phyloP scores from a whole-genome alignment of 139 green algal genomes.

The Ulvella scutata region DNA sequence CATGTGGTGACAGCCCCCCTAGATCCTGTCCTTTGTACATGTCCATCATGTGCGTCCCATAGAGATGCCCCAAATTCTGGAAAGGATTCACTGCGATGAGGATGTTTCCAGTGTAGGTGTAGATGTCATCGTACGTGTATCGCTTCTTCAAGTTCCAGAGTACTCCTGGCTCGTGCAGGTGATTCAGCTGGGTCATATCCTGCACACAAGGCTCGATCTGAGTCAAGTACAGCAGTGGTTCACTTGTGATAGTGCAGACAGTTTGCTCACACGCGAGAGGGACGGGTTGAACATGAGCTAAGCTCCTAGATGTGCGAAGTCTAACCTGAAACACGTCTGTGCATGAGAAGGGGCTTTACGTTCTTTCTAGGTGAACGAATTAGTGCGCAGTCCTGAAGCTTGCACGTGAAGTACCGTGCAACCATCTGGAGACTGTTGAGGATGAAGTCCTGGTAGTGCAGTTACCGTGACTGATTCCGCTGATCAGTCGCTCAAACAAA shows the following conservation, averaged over 20 bases:
- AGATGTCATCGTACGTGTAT: slow-evolving; percentile 82
- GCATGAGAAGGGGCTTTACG: background rate
- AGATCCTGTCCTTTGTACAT: slow-evolving; percentile 64
- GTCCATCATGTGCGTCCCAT: slow-evolving; percentile 85
- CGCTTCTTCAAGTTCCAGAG: slow-evolving; percentile 70
- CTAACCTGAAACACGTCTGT: background rate
- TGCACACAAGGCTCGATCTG: slow-evolving; percentile 15
- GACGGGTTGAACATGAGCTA: background rate
- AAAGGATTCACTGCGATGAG: slow-evolving; percentile 92
- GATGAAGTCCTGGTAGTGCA: no score
- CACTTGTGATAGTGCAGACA: background rate
- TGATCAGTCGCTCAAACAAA: no score
- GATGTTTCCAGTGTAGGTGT: slow-evolving; percentile 86
- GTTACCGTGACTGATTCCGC: no score
- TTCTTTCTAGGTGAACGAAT: background rate
- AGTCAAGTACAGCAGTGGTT: background rate
- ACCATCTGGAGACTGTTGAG: no score
- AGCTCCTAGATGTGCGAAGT: background rate
- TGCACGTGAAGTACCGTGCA: no score
- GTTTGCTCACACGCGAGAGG: background rate
- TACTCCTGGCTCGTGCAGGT: slow-evolving; percentile 96
- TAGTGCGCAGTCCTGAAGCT: background rate
- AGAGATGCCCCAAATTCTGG: slow-evolving; percentile 60
- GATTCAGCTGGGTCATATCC: slow-evolving; percentile 96
- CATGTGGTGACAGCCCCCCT: slow-evolving; percentile 83